Evolutionary conservation across 805 yeast genomes (phyloP).

Genomic region (Saccharomycopsis capsularis): DNA sequence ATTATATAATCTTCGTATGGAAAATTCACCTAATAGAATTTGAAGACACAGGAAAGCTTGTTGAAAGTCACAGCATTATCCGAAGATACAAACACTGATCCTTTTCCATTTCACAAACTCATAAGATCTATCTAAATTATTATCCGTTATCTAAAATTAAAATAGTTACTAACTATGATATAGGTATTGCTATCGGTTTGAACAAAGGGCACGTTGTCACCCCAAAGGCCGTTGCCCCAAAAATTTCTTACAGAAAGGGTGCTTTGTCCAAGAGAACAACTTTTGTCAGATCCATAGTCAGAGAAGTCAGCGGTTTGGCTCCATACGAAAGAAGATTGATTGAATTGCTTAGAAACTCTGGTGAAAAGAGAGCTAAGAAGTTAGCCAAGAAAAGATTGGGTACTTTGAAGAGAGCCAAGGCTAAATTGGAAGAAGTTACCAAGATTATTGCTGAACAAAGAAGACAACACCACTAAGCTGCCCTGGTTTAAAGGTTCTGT

Average conservation of each 20-base stretch:
- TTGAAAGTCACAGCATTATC: background rate
- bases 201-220: constrained; percentile 99
- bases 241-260: constrained; percentile 95
- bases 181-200: constrained; percentile 94
- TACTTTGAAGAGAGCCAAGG: constrained; percentile 99
- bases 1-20: too few relatives aligned
- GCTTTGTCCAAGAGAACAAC: constrained; percentile 90
- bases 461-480: constrained; percentile 47
- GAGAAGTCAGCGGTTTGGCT: constrained; percentile 97
- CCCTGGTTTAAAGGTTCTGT: background rate
- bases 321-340: constrained; percentile 99
- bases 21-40: too few relatives aligned
- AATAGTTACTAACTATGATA: background rate
- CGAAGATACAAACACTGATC: background rate
- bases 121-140: too few relatives aligned
- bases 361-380: constrained; percentile 99
- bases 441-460: constrained; percentile 93
- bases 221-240: constrained; percentile 76
- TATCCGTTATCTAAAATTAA: too few relatives aligned
- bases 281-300: constrained; percentile 91
- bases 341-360: constrained; percentile 99
- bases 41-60: background rate
- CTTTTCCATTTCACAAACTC: too few relatives aligned
- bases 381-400: constrained; percentile 99
- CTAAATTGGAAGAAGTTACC: constrained; percentile 98